Conservation (phyloP, 2,329 filamentous ascomycete species). For the Cordyceps militaris region DNA sequence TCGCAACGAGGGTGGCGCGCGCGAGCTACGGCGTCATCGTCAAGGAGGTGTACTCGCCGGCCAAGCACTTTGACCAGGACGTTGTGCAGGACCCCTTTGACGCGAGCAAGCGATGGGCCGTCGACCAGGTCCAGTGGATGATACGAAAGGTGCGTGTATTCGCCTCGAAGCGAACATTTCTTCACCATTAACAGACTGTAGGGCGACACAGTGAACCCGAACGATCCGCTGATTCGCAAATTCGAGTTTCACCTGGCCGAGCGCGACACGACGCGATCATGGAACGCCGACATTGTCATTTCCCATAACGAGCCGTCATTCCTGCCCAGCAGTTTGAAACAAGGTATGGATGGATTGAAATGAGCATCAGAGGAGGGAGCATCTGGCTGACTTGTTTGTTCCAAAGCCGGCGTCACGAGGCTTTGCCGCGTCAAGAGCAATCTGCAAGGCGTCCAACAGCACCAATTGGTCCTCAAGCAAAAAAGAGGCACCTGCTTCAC, state of each 20-base stretch:
- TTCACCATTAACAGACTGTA: constrained; percentile 17
- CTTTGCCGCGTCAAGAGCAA: constrained; percentile 36
- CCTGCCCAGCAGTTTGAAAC: constrained; percentile 30
- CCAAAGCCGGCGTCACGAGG: constrained; percentile 29
- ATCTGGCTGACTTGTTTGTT: not conserved
- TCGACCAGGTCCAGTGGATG: constrained; percentile 37
- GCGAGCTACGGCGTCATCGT: constrained; percentile 37
- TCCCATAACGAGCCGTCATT: constrained; percentile 31
- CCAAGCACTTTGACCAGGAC: constrained; percentile 29
- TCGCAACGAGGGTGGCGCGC: constrained; percentile 34
- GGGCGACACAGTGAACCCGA: constrained; percentile 34
- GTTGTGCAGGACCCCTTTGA: constrained; percentile 28
- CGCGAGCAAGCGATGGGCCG: constrained; percentile 29
- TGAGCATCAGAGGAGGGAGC: not conserved
- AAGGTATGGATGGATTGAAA: constrained; percentile 23
- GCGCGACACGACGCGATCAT: constrained; percentile 27
- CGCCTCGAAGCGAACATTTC: too few relatives aligned
- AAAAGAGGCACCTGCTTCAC: constrained; percentile 28
- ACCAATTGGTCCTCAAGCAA: constrained; percentile 31
- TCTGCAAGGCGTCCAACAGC: constrained; percentile 31
- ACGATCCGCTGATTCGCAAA: constrained; percentile 25
- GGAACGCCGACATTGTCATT: constrained; percentile 32
- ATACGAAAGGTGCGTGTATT: constrained; percentile 29
- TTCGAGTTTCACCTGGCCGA: constrained; percentile 29
- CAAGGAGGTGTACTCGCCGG: constrained; percentile 29